A percentile compares a stretch with the other conserved stretches of the same genome.
phyloP scores from a whole-genome alignment of 345 rosid species.

The Corchorus olitorius region DNA sequence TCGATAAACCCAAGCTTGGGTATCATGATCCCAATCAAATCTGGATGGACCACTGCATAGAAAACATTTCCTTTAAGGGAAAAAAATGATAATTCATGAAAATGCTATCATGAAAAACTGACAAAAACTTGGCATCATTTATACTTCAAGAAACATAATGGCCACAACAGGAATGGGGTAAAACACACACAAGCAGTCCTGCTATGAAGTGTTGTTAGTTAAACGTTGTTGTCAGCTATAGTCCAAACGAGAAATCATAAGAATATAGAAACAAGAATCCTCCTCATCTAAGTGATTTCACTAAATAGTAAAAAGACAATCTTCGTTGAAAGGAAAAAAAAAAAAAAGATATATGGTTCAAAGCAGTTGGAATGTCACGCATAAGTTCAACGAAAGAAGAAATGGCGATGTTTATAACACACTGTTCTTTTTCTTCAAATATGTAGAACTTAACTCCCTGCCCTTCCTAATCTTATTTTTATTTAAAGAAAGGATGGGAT shows the following conservation, averaged over 20 bases:
- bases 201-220: not conserved
- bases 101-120: not conserved
- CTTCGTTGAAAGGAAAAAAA: not conserved
- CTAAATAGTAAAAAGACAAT: not conserved
- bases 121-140: not conserved
- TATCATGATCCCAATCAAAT: slow-evolving; percentile 79
- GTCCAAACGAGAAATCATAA: not conserved
- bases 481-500: not conserved
- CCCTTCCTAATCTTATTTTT: not conserved
- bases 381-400: not conserved
- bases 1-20: slow-evolving; percentile 76
- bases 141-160: not conserved
- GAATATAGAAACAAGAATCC: not conserved
- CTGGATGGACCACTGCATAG: slow-evolving; percentile 80
- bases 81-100: not conserved
- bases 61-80: slow-evolving; percentile 5
- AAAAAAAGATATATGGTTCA: not conserved
- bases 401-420: not conserved
- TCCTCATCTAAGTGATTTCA: not conserved
- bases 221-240: slow-evolving; percentile 3
- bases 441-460: not conserved
- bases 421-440: not conserved
- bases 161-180: not conserved
- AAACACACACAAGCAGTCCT: not conserved
- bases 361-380: not conserved